phyloP scores from a whole-genome alignment of 768 basidiomycete species.

The Pilatotrama ljubarskyi region DNA sequence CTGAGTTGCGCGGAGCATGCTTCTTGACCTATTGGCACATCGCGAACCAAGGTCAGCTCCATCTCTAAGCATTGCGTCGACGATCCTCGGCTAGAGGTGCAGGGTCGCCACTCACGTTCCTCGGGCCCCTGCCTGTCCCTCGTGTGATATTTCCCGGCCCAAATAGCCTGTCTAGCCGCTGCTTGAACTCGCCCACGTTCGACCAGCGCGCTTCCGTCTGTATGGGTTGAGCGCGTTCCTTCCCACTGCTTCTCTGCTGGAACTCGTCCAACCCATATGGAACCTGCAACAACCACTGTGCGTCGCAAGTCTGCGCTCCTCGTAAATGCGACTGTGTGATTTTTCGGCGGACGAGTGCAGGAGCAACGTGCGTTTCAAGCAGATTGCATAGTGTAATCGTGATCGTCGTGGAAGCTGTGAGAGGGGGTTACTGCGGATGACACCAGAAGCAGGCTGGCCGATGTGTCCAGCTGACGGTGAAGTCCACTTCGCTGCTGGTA shows the following conservation, averaged over 20 bases:
- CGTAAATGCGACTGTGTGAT: constrained; percentile 1
- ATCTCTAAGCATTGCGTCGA: background rate
- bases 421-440: too few relatives aligned
- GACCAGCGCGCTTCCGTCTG: constrained; percentile 19
- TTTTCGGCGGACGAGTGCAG: background rate
- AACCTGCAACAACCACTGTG: background rate
- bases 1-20: background rate
- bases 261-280: background rate
- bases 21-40: background rate
- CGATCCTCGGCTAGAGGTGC: background rate
- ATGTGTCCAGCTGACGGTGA: too few relatives aligned
- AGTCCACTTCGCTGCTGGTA: too few relatives aligned
- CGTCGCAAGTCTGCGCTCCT: background rate
- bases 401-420: too few relatives aligned
- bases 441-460: too few relatives aligned
- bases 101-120: constrained; percentile 8
- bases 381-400: too few relatives aligned
- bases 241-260: constrained; percentile 8
- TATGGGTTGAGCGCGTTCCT: constrained; percentile 3
- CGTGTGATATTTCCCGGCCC: constrained; percentile 20
- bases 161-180: constrained; percentile 17
- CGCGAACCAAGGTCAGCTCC: background rate
- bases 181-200: constrained; percentile 22
- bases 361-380: constrained; percentile 20
- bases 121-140: constrained; percentile 11